phyloP scores from a whole-genome alignment of 306 rosid genomes.

The Glycine latifolia region DNA sequence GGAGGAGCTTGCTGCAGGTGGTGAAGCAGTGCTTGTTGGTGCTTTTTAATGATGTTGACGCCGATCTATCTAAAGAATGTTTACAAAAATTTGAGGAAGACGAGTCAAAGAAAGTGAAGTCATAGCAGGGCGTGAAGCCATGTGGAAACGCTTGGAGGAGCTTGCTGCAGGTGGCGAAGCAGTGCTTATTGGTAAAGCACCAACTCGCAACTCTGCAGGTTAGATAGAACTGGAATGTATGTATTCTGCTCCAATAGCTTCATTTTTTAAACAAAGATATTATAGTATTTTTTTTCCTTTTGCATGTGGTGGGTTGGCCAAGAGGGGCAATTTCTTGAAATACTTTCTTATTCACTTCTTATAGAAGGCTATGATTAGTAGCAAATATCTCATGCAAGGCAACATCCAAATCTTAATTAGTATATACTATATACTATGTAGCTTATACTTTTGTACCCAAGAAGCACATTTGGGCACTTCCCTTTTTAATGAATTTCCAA shows the following conservation, averaged over 20 bases:
- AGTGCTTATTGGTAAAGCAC: slow-evolving; percentile 48
- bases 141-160: neutral
- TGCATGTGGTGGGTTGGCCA: slow-evolving; percentile 51
- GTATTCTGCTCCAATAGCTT: slow-evolving; percentile 52
- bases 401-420: slow-evolving; percentile 33
- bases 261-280: slow-evolving; percentile 42
- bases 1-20: slow-evolving; percentile 65
- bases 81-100: slow-evolving; percentile 65
- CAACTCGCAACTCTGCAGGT: slow-evolving; percentile 47
- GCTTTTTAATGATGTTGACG: slow-evolving; percentile 74
- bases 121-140: no score
- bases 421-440: slow-evolving; percentile 28
- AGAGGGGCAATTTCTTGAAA: slow-evolving; percentile 47
- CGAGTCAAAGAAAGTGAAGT: slow-evolving; percentile 59
- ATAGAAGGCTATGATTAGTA: slow-evolving; percentile 48
- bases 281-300: slow-evolving; percentile 52
- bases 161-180: slow-evolving; percentile 63
- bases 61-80: slow-evolving; percentile 75
- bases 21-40: no score
- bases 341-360: slow-evolving; percentile 43
- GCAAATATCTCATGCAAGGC: slow-evolving; percentile 45
- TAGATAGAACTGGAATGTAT: slow-evolving; percentile 45
- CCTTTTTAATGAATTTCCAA: slow-evolving; percentile 17
- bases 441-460: slow-evolving; percentile 38
- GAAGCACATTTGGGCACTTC: slow-evolving; percentile 31